Percentiles rank a stretch among this genome's conserved stretches.
Conservation (phyloP, 495 filamentous ascomycete genomes). For the Aspergillus affinis region DNA sequence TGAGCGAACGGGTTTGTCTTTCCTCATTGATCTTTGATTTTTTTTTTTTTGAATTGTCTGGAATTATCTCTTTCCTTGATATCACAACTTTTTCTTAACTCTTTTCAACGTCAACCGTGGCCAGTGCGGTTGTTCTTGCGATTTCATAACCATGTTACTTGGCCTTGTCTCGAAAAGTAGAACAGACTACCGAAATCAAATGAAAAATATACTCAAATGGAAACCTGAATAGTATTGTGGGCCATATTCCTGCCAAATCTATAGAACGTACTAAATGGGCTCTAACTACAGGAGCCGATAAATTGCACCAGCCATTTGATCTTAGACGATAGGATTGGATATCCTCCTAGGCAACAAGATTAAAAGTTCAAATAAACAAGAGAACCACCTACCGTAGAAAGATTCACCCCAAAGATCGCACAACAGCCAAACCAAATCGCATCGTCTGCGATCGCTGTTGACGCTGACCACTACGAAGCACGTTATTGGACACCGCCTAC, state of each 20-base stretch:
- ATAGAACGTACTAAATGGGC: no score
- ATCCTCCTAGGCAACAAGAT: no score
- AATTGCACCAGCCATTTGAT: no score
- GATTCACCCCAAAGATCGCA: not conserved
- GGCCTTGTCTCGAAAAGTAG: not conserved
- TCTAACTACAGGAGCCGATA: no score
- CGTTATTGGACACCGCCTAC: no score
- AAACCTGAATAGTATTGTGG: not conserved
- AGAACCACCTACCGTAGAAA: no score
- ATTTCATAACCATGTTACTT: not conserved
- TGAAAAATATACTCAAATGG: not conserved
- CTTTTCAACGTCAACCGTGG: not conserved
- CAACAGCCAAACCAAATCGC: not conserved
- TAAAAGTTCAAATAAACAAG: no score
- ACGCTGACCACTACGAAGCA: no score
- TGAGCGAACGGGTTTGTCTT: slow-evolving; percentile 20
- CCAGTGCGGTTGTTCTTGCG: not conserved
- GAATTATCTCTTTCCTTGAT: slow-evolving; percentile 18
- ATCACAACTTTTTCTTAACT: not conserved
- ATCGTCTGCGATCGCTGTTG: not conserved
- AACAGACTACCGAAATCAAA: not conserved
- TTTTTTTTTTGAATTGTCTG: slow-evolving; percentile 16
- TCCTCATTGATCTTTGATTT: slow-evolving; percentile 7
- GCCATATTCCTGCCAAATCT: no score
- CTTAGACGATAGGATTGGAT: no score